Evolutionary conservation across 2,329 filamentous ascomycete species (phyloP), one percentile per base, ranked within the genome.

Genomic region (Fusarium oxysporum): DNA sequence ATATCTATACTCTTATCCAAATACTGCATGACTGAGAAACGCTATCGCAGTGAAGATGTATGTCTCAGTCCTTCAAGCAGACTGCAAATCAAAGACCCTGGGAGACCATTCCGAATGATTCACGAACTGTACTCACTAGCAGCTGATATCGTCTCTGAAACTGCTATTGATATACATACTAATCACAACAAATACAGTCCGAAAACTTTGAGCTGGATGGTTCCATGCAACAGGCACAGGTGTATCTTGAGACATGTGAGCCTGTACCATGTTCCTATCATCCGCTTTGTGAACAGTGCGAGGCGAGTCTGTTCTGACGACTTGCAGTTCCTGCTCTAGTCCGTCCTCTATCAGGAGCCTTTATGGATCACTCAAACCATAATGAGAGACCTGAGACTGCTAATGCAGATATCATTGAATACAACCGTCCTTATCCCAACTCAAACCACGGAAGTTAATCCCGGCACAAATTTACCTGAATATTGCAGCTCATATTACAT

Each of bases 1-100:
- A 25, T 19, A 3, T 0, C 0, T 9, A 19, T 51, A 5, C 12
- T 35, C 16, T 21, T 14, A 6, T 25, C 32, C 4, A 35, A 35
- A 17, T 1, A 21, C 32, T 21, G 6, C 8, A 1, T 16, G 9
- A 25, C 6, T 19, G 6, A 14, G n/a, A 28, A 21, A 4, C 0
- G 17, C 13, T 51, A 11, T 35, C 6, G 6, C 12, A 5, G n/a
- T 21, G 2, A 35, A 21, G 9, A 35, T 25, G 11, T 3, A 25
- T 21, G n/a, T 35, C 48, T 51, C 32, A 51, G 17, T 25, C 4
- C 8, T 1, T 21, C 8, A 4, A 4, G n/a, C 4, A 4, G 12
- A 51, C 12, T 25, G n/a, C 30, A 25, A 7, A 21, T 35, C 5
- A 8, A 14, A 25, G 17, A 11, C 32, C n/a, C 4, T 21, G 9